Percentiles rank a stretch among this genome's conserved stretches.
phyloP scores from a whole-genome alignment of 805 yeast genomes.

The Ogataea corticis region DNA sequence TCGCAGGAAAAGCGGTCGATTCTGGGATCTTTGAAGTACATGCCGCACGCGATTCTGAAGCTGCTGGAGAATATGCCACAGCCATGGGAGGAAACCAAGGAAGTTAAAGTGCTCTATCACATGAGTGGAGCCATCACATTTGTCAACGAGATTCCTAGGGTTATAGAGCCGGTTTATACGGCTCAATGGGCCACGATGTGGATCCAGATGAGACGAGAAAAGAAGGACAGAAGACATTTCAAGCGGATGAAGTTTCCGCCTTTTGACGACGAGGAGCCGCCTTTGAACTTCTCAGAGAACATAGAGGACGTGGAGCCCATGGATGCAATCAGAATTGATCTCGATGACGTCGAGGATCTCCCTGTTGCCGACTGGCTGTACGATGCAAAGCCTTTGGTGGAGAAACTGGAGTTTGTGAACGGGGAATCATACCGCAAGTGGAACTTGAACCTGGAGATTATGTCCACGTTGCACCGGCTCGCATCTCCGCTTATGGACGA shows the following conservation, averaged over 20 bases:
- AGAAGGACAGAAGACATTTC: conserved; percentile 85
- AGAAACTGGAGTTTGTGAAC: conserved; percentile 53
- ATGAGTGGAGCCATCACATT: conserved; percentile 92
- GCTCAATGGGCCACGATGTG: conserved; percentile 97
- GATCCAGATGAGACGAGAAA: conserved; percentile 92
- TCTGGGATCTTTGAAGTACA: conserved; percentile 85
- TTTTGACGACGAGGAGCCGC: conserved; percentile 97
- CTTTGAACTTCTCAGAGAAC: conserved; percentile 78
- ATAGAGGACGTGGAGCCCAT: conserved; percentile 69
- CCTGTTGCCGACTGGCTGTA: conserved; percentile 75
- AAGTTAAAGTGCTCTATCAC: conserved; percentile 87
- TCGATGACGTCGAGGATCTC: conserved; percentile 64
- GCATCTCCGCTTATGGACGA: conserved; percentile 72
- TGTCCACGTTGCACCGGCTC: conserved; percentile 66
- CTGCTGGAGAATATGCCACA: conserved; percentile 95
- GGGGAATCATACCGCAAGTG: conserved; percentile 80
- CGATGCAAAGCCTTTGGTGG: conserved; percentile 72
- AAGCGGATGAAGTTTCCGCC: conserved; percentile 93
- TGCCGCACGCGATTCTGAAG: conserved; percentile 94
- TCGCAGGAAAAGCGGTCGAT: conserved; percentile 85
- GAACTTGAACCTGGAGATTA: conserved; percentile 59
- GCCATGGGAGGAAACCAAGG: conserved; percentile 92
- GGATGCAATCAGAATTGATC: conserved; percentile 66
- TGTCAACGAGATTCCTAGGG: conserved; percentile 89
- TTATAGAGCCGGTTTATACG: conserved; percentile 83